These are phyloP conservation scores for Cordyceps fumosorosea DNA, from an alignment of 2,329 filamentous ascomycete genomes.

Conservation along the genomic window DNA sequence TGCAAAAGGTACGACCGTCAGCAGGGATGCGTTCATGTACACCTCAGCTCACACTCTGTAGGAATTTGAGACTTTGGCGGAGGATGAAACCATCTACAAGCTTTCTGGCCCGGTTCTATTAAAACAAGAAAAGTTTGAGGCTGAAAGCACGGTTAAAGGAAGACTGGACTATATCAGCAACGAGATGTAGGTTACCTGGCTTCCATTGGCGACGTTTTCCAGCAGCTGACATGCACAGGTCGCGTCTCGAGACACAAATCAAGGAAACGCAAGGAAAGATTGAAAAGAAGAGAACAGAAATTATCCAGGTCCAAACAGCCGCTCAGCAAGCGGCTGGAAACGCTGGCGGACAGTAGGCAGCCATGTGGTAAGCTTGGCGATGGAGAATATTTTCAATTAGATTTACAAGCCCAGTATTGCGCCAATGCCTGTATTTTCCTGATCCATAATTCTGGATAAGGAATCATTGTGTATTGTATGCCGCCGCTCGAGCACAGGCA, in stretches of 20 bases:
- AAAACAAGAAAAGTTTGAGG: conserved; percentile 90
- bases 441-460: too few relatives aligned
- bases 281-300: conserved; percentile 53
- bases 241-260: conserved; percentile 44
- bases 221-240: conserved; percentile 18
- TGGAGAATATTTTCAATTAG: not conserved
- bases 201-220: not conserved
- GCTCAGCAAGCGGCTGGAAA: conserved; percentile 34
- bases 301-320: conserved; percentile 48
- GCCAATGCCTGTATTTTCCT: not conserved
- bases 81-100: conserved; percentile 91
- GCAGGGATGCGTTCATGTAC: not conserved
- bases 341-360: conserved; percentile 3
- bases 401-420: not conserved
- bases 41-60: conserved; percentile 29
- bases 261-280: conserved; percentile 49
- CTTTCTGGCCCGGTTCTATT: conserved; percentile 85
- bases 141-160: conserved; percentile 82
- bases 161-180: conserved; percentile 87
- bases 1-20: conserved; percentile 59
- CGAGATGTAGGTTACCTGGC: conserved; percentile 66
- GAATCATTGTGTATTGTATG: too few relatives aligned
- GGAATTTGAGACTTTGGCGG: conserved; percentile 76
- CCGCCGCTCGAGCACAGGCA: too few relatives aligned
- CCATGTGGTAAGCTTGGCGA: not conserved